Evolutionary conservation across 768 basidiomycete genomes (phyloP).

Genomic region (Kwoniella dendrophila): DNA sequence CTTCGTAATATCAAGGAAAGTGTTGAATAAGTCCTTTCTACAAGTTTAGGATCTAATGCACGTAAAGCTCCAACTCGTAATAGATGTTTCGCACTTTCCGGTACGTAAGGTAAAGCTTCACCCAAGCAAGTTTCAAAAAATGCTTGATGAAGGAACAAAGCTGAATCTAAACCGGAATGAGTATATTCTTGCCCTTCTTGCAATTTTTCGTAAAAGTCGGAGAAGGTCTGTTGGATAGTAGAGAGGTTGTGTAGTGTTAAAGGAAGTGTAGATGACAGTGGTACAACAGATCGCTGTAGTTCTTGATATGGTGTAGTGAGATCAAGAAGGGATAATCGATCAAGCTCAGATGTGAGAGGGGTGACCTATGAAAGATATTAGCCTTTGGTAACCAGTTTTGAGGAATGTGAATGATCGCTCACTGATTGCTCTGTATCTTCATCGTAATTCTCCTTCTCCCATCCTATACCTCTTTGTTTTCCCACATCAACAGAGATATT

Average conservation of each 20-base stretch:
- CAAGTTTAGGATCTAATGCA: conserved; percentile 48
- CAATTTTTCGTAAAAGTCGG: conserved; percentile 40
- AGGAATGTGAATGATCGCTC: conserved; percentile 5
- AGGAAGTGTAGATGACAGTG: conserved; percentile 51
- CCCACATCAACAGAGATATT: conserved; percentile 51
- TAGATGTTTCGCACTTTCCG: conserved; percentile 34
- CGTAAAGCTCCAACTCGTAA: conserved; percentile 41
- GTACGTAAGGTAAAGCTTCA: conserved; percentile 37
- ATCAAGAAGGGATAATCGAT: conserved; percentile 53
- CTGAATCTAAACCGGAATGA: conserved; percentile 50
- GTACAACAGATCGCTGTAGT: conserved; percentile 41
- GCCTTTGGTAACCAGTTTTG: not conserved
- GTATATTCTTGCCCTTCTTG: conserved; percentile 36
- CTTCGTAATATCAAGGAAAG: conserved; percentile 50
- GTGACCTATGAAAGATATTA: conserved; percentile 36
- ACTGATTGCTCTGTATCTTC: conserved; percentile 46
- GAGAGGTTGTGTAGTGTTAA: conserved; percentile 52
- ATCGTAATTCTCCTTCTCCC: conserved; percentile 43
- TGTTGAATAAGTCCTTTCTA: conserved; percentile 53
- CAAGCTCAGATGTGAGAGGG: conserved; percentile 50
- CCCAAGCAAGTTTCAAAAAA: conserved; percentile 50
- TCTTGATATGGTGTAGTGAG: conserved; percentile 51
- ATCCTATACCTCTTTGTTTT: conserved; percentile 40
- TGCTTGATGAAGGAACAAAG: conserved; percentile 50
- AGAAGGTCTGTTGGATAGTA: conserved; percentile 37